Base-by-base conservation (phyloP, 257 asterid species). In the Solanum dulcamara region DNA sequence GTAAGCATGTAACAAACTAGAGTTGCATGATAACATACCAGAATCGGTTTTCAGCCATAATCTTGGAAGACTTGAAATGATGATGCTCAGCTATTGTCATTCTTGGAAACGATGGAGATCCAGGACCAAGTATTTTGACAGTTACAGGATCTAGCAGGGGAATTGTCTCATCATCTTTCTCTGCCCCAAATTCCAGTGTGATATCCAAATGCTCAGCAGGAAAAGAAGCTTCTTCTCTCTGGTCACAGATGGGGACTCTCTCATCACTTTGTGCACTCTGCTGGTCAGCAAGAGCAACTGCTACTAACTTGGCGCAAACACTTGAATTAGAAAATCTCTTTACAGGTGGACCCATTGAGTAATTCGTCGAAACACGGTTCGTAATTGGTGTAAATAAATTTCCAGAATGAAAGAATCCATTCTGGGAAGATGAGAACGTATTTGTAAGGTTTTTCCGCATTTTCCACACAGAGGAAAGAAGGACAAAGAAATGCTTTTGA, bases 391-490 rank as follows among this genome's bases (percentile, higher is more conserved):
- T 86, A 33, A 85, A 81, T 42, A 84, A 30, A 80, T 85, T 90
- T 40, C 74, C 87, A 84, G 93, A 87, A 83, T 94, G 82, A 85
- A 88, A 90, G 50, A 89, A 88, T 82, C 94, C 95, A 86, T 89
- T 92, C 84, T 86, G 91, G 44, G 88, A 86, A 84, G 87, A 80
- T 40, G 80, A 87, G 70, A 79, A 81, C 10, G 53, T 83, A 66
- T 86, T 88, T 70, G 83, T 87, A 70, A 81, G 88, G 83, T 75
- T 87, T 86, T 88, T 84, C 81, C 70, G 82, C 83, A 86, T 89
- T 87, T 90, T 94, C 98, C 97, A 94, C 80, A 90, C 88, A 60
- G 95, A 91, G 87, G 97, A 94, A 85, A 95, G 92, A 87, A 93
- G 86, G 83, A 94, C 91, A 86, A 92, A 90, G 91, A 94, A 94